Evolutionary conservation across 495 filamentous ascomycete species (phyloP), one percentile per base, ranked within the genome.

Genomic region (Glutinoglossum americanum): DNA sequence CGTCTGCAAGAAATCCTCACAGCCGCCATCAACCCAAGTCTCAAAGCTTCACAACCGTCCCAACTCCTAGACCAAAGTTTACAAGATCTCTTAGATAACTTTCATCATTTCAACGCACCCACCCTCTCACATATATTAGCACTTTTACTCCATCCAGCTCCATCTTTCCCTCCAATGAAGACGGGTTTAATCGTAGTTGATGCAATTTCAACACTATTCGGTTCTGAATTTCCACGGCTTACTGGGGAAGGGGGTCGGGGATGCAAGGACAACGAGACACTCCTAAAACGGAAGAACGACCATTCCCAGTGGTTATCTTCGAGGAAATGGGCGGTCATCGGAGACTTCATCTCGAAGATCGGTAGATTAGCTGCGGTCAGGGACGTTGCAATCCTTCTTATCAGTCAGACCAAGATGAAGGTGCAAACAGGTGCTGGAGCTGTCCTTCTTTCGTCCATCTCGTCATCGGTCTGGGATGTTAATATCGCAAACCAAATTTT

Each of bases 71-170:
- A 39, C 47, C 60, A 11, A 7, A 39, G 37, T 11, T 15, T 39
- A 11, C 37, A 64, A 54, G 67, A 72, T 55, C 55, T 71, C 19
- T 59, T 61, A 57, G 53, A 59, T 30, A 54, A 56, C 47, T 67
- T 73, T 48, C 62, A 66, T 51, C 64, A 69, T 58, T 69, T 70
- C 47, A 65, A 61, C 13, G 60, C 68, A 0, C 74, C 79, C 1
- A 80, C 72, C 15, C 72, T 95, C 23, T 75, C 89, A 7, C 89
- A 94, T 67, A 69, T 94, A 6, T 71, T 94, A 30, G 83, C 84
- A 1, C 69, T 94, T 5, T 66, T 94, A 33, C 68, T 77, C 32
- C 77, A 80, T 57, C 79, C 84, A 21, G 75, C 78, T 1, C 61
- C 72, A 15, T 64, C 64, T 25, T 72, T 64, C 57, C 66, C 59